Evolutionary conservation across 2,329 filamentous ascomycete genomes (phyloP).

Genomic region (Mycosphaerella sp.): DNA sequence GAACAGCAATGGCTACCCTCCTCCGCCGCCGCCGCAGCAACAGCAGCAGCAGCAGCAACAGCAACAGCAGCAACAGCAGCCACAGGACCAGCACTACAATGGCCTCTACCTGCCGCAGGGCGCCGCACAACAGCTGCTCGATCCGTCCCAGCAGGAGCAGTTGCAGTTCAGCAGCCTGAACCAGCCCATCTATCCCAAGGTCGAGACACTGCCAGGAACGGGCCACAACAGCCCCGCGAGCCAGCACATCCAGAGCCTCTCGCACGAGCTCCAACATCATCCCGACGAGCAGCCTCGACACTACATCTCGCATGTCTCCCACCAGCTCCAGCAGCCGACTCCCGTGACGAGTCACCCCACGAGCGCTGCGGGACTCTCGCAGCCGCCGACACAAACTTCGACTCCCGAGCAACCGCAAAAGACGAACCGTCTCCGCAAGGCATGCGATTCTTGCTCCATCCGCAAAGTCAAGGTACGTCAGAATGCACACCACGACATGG

Average conservation of each 20-base stretch:
- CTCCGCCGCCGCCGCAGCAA: conserved; percentile 33
- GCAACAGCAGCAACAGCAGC: conserved; percentile 32
- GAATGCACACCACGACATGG: neutral
- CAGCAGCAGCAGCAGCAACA: conserved; percentile 23
- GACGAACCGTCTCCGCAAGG: conserved; percentile 37
- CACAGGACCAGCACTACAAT: conserved; percentile 34
- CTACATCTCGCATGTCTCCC: conserved; percentile 28
- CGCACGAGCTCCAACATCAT: conserved; percentile 30
- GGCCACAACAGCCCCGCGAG: conserved; percentile 25
- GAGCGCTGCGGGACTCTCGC: conserved; percentile 22
- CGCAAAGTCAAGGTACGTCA: conserved; percentile 36
- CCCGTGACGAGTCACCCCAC: conserved; percentile 23
- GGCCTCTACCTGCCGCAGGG: conserved; percentile 29
- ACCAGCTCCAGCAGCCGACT: conserved; percentile 26
- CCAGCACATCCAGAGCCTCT: conserved; percentile 32
- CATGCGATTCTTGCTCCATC: conserved; percentile 38
- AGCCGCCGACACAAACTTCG: conserved; percentile 20
- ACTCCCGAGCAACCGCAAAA: conserved; percentile 30
- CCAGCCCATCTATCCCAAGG: conserved; percentile 34
- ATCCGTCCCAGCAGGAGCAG: conserved; percentile 32
- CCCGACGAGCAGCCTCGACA: conserved; percentile 31
- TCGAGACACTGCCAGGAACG: conserved; percentile 27
- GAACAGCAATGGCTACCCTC: conserved; percentile 15
- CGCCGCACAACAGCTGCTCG: conserved; percentile 31
- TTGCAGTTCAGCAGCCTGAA: conserved; percentile 33